phyloP scores from a whole-genome alignment of 768 basidiomycete species.

The Lentinula boryana region DNA sequence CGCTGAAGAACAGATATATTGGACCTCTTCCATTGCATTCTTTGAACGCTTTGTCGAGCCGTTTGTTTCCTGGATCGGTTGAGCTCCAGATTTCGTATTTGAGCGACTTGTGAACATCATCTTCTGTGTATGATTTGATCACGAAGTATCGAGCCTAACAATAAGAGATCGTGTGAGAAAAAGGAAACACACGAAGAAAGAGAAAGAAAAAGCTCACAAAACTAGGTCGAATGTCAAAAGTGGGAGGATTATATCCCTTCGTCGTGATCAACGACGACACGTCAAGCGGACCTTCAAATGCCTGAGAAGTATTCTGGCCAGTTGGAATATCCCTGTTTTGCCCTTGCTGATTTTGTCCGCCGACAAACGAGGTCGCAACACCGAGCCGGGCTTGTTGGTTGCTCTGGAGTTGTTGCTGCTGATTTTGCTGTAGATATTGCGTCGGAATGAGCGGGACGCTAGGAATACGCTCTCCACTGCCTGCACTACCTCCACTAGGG shows the following conservation, averaged over 20 bases:
- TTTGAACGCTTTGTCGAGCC: slow-evolving; percentile 95
- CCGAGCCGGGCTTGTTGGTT: slow-evolving; percentile 31
- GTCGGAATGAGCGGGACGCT: slow-evolving; percentile 68
- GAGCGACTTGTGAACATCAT: slow-evolving; percentile 97
- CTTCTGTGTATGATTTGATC: slow-evolving; percentile 98
- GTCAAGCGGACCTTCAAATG: slow-evolving; percentile 64
- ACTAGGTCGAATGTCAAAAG: slow-evolving; percentile 74
- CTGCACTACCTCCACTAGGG: slow-evolving; percentile 24
- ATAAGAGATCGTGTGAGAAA: not conserved
- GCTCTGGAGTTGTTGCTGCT: slow-evolving; percentile 42
- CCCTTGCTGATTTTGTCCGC: slow-evolving; percentile 13
- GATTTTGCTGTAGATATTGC: slow-evolving; percentile 63
- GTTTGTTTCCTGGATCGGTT: slow-evolving; percentile 94
- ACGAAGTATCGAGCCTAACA: slow-evolving; percentile 87
- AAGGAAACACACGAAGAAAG: slow-evolving; percentile 6
- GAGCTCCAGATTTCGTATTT: slow-evolving; percentile 99
- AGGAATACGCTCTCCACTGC: slow-evolving; percentile 36
- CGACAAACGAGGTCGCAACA: slow-evolving; percentile 26
- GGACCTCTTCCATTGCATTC: slow-evolving; percentile 89
- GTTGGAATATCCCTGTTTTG: slow-evolving; percentile 14
- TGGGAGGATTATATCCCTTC: slow-evolving; percentile 88
- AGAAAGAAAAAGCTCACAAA: slow-evolving; percentile 45
- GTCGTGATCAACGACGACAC: slow-evolving; percentile 77
- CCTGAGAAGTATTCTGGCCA: slow-evolving; percentile 32
- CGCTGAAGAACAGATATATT: slow-evolving; percentile 97